Base-by-base conservation (phyloP, 495 filamentous ascomycete genomes). In the Cudoniella acicularis region DNA sequence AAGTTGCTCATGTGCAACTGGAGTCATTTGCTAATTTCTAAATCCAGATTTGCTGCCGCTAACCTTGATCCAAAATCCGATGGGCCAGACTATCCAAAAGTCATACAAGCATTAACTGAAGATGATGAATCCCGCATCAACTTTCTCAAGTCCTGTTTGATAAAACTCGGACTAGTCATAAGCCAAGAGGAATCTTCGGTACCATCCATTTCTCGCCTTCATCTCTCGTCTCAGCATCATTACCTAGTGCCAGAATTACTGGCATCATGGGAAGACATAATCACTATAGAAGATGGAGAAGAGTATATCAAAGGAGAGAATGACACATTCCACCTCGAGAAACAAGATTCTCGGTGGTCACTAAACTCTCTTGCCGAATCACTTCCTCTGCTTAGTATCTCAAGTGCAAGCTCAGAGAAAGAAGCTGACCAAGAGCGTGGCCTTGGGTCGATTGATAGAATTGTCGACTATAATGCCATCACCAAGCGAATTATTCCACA, bases 241-340 rank as follows among this genome's bases (percentile, higher is more conserved):
- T 71, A 74, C 56, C 82, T 87, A 20, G 81, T 90, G 23, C 75
- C 82, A 54, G 78, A 87, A 53, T 76, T 96, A n/a, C 61, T 95
- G 17, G 73, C 75, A 41, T 79, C 81, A 2, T 83, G 88, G 70
- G 75, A 82, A 54, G 87, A 89, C 17, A 81, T 87, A 52, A 85
- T 90, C 59, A 85, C 80, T 8, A 76, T 75, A 40, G 84, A 91
- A 49, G 81, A 85, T 42, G 80, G 79, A 1, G 79, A 86, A 53
- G 85, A 92, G 55, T 89, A 85, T 67, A 87, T 98, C 61, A 87
- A 87, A 68, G 91, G 85, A 23, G 89, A 94, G 55, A 87, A 89
- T 62, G 94, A 98, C 66, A 87, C 81, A 3, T 98, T 98, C 68
- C 83, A 85, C 45, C 72, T 98, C 23, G 83, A 91, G 54, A 78